Evolutionary conservation across 1,284 basidiomycete genomes (phyloP).

Genomic region (Microbotryum intermedium): DNA sequence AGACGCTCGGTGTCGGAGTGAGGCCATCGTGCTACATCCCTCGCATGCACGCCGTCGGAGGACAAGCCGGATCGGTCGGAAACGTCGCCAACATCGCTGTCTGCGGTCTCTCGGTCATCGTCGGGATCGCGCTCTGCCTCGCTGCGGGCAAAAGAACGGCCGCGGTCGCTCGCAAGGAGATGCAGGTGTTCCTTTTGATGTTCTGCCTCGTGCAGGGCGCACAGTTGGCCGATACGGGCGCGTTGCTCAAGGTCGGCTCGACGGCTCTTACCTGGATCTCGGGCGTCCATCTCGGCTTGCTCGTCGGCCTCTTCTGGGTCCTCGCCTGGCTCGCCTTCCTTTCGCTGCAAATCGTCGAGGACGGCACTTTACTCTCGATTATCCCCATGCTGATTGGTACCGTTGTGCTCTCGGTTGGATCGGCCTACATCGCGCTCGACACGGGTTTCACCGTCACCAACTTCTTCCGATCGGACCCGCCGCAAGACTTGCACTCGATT

Average conservation of each 20-base stretch:
- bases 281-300: slow-evolving; percentile 25
- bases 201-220: slow-evolving; percentile 31
- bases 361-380: slow-evolving; percentile 31
- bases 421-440: slow-evolving; percentile 34
- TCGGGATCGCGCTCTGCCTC: slow-evolving; percentile 26
- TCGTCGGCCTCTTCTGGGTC: slow-evolving; percentile 27
- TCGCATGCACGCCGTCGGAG: slow-evolving; percentile 24
- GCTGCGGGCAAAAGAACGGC: slow-evolving; percentile 25
- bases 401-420: slow-evolving; percentile 25
- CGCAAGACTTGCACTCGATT: slow-evolving; percentile 24
- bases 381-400: slow-evolving; percentile 19
- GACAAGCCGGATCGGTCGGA: slow-evolving; percentile 18
- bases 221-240: slow-evolving; percentile 32
- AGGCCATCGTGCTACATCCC: slow-evolving; percentile 27
- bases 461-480: slow-evolving; percentile 32
- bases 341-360: slow-evolving; percentile 34
- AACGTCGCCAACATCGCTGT: slow-evolving; percentile 32
- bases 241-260: slow-evolving; percentile 22
- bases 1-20: slow-evolving; percentile 27
- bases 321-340: slow-evolving; percentile 33
- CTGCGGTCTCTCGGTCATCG: slow-evolving; percentile 28
- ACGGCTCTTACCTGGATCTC: slow-evolving; percentile 30
- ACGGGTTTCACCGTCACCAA: slow-evolving; percentile 32
- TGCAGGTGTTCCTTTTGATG: slow-evolving; percentile 28
- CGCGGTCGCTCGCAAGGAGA: slow-evolving; percentile 31